phyloP scores from a whole-genome alignment of 805 yeast genomes.

The Wickerhamomyces bisporus region DNA sequence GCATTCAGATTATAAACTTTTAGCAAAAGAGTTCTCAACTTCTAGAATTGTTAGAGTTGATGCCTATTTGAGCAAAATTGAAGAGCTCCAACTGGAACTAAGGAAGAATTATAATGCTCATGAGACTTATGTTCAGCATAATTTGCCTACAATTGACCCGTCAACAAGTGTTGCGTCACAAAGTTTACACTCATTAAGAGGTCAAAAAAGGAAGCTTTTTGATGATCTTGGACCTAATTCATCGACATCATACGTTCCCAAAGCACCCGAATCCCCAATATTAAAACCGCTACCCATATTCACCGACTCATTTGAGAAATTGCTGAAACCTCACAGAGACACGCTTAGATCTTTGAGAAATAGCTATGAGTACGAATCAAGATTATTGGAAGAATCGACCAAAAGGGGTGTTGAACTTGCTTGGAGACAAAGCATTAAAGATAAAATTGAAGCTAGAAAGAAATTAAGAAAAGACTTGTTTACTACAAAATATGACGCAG shows the following conservation, averaged over 20 bases:
- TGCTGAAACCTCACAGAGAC: slow-evolving; percentile 12
- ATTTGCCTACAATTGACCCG: slow-evolving; percentile 12
- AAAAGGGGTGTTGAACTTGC: slow-evolving; percentile 11
- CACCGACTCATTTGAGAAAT: slow-evolving; percentile 17
- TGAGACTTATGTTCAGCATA: slow-evolving; percentile 15
- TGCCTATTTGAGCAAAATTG: slow-evolving; percentile 28
- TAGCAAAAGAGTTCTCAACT: slow-evolving; percentile 26
- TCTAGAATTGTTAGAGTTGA: slow-evolving; percentile 28
- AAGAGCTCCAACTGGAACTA: slow-evolving; percentile 22
- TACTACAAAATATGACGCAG: slow-evolving; percentile 3
- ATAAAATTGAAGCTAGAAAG: slow-evolving; percentile 11
- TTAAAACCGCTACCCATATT: slow-evolving; percentile 17
- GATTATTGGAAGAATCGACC: slow-evolving; percentile 15
- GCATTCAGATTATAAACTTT: slow-evolving; percentile 26
- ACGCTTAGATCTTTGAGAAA: slow-evolving; percentile 9
- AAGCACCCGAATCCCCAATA: slow-evolving; percentile 10
- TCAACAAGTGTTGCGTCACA: slow-evolving; percentile 10
- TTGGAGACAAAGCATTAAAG: slow-evolving; percentile 21
- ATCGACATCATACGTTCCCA: too few relatives aligned
- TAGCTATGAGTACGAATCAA: slow-evolving; percentile 15
- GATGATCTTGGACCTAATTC: neutral
- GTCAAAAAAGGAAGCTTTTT: slow-evolving; percentile 2
- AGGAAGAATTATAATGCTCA: slow-evolving; percentile 15
- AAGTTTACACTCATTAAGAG: neutral
- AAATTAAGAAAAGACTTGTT: slow-evolving; percentile 2